Evolutionary conservation across 192 early-diverging fungal species (phyloP), one percentile per base, ranked within the genome.

Genomic region (Diversispora eburnea): DNA sequence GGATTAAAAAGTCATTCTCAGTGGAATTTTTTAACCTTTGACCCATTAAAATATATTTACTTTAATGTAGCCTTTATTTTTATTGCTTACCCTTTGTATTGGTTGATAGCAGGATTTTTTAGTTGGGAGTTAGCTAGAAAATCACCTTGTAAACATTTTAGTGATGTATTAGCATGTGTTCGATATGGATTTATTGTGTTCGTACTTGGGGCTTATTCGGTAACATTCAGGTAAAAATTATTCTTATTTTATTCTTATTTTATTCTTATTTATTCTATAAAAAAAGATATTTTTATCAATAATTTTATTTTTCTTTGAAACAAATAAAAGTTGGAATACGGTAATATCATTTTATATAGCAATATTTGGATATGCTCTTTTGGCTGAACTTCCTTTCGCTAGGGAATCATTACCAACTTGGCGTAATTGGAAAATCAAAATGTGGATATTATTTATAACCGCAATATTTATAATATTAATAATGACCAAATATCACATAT

Each of bases 191-290:
- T 85, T 47, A 79, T 93, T 20, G 76, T 93, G 5, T 93, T 93
- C 75, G 87, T 89, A 45, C 84, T 93, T 82, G 91, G 91, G 54
- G 90, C 89, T 78, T 92, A 92, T 75, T 78, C 90, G 17, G 79
- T 83, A 55, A 88, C 88, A 17, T 83, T 91, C 55, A 79, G 81
- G 78, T 88, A 87, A 79, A 78, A n/a, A n/a, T n/a, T n/a, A n/a
- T n/a, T n/a, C n/a, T n/a, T n/a, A n/a, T n/a, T n/a, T n/a, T n/a
- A n/a, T n/a, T n/a, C n/a, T n/a, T n/a, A n/a, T n/a, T n/a, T n/a
- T n/a, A n/a, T n/a, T n/a, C n/a, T n/a, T n/a, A n/a, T n/a, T n/a
- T n/a, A n/a, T 45, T 7, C 0, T 5, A 17, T n/a, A 17, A 7
- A 63, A 17, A 17, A 41, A 41, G 3, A 3, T 42, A 22, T 20